phyloP scores from a whole-genome alignment of 345 rosid species.

The Schrenkiella parvula region DNA sequence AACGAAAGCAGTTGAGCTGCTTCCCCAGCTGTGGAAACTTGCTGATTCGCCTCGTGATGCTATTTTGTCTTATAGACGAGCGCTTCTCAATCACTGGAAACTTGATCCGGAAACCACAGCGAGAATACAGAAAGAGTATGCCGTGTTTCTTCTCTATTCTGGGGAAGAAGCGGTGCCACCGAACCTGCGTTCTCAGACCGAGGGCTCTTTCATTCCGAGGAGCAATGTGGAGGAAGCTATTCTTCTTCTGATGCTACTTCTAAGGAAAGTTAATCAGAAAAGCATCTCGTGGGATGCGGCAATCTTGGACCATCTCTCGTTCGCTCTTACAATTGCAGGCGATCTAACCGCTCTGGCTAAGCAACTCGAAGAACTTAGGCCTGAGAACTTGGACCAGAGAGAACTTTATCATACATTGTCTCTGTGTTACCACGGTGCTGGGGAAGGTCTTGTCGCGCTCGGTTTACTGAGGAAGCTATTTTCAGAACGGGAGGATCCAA shows the following conservation, averaged over 20 bases:
- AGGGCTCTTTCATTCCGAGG: slow-evolving; percentile 63
- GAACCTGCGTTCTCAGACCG: slow-evolving; percentile 61
- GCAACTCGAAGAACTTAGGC: slow-evolving; percentile 63
- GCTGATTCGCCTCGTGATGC: slow-evolving; percentile 60
- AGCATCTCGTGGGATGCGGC: slow-evolving; percentile 70
- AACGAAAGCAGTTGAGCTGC: slow-evolving; percentile 71
- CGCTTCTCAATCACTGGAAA: slow-evolving; percentile 69
- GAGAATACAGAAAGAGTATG: slow-evolving; percentile 70
- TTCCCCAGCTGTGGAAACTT: slow-evolving; percentile 80
- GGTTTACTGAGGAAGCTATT: slow-evolving; percentile 63
- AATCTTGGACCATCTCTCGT: slow-evolving; percentile 75
- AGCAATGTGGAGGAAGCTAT: slow-evolving; percentile 80
- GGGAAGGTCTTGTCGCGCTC: slow-evolving; percentile 60
- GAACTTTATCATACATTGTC: slow-evolving; percentile 53
- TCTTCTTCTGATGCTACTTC: slow-evolving; percentile 67
- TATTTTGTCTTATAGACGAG: slow-evolving; percentile 60
- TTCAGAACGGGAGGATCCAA: slow-evolving; percentile 46
- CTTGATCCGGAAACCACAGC: slow-evolving; percentile 59
- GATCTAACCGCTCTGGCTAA: slow-evolving; percentile 52
- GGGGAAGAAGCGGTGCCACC: slow-evolving; percentile 83
- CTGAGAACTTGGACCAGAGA: slow-evolving; percentile 49
- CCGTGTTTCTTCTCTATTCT: slow-evolving; percentile 67
- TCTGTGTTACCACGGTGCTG: slow-evolving; percentile 64
- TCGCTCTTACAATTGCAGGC: slow-evolving; percentile 66
- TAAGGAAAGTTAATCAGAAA: slow-evolving; percentile 54